phyloP scores from a whole-genome alignment of 176 grass and related monocot genomes.

The Dactylis glomerata region DNA sequence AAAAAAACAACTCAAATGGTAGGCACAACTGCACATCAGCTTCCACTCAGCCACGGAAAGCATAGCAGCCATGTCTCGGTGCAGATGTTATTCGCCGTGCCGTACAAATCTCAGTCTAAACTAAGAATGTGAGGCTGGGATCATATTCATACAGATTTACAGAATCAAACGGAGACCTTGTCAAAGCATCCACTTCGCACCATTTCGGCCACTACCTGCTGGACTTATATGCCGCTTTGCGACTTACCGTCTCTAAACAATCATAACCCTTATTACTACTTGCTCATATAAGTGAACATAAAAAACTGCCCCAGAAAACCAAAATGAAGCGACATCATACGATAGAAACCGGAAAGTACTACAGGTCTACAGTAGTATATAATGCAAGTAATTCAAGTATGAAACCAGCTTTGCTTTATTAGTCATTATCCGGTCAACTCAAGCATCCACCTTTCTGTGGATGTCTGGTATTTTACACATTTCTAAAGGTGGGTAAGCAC shows the following conservation, averaged over 20 bases:
- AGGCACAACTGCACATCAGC: neutral
- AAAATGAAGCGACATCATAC: neutral
- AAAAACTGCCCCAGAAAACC: neutral
- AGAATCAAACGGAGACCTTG: neutral
- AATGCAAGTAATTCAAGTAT: neutral
- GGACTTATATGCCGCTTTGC: neutral
- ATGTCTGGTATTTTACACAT: slow-evolving; percentile 2
- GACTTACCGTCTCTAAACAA: neutral
- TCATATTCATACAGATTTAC: neutral
- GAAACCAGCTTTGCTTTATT: neutral
- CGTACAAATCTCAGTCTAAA: neutral
- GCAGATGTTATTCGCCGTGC: neutral
- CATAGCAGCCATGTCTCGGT: neutral
- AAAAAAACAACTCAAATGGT: no score
- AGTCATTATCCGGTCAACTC: neutral
- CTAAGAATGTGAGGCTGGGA: neutral
- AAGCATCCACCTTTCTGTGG: neutral
- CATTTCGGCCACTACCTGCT: neutral
- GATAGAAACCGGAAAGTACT: neutral
- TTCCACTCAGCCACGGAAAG: neutral
- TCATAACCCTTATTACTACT: neutral
- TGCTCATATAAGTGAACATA: neutral
- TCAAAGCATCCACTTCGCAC: neutral
- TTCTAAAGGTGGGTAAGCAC: neutral
- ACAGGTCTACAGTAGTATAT: neutral